A percentile compares a stretch with the other conserved stretches of the same genome.
Evolutionary conservation across 805 yeast genomes (phyloP).

Genomic region (Cyberlindnera mrakii): DNA sequence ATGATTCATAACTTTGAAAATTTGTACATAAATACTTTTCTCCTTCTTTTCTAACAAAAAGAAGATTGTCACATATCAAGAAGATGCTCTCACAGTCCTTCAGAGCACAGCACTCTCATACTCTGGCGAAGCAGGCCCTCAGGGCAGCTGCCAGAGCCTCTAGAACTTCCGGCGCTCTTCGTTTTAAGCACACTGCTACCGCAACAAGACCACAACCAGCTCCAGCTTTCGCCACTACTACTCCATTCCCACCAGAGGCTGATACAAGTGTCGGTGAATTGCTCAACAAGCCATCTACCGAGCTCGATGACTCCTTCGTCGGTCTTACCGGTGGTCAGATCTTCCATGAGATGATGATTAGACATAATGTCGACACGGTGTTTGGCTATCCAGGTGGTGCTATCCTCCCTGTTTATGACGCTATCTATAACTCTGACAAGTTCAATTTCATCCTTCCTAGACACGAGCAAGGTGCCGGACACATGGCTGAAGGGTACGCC

Average conservation of each 20-base stretch:
- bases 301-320: slow-evolving; percentile 80
- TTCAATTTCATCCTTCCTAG: slow-evolving; percentile 90
- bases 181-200: slow-evolving; percentile 10
- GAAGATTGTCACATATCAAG: background rate
- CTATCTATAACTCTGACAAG: slow-evolving; percentile 84
- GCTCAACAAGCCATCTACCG: slow-evolving; percentile 6
- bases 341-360: slow-evolving; percentile 97
- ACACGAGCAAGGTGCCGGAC: slow-evolving; percentile 99
- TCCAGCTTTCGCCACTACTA: slow-evolving; percentile 21
- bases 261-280: slow-evolving; percentile 1
- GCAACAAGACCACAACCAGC: slow-evolving; percentile 23
- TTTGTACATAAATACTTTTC: too few species aligned
- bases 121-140: slow-evolving; percentile 4
- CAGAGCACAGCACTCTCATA: slow-evolving; percentile 17
- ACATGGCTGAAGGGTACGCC: slow-evolving; percentile 99
- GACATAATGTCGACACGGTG: slow-evolving; percentile 92
- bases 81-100: slow-evolving; percentile 13
- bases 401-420: slow-evolving; percentile 94
- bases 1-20: background rate
- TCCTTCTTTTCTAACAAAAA: too few species aligned
- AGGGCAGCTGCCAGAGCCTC: slow-evolving; percentile 6
- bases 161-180: slow-evolving; percentile 3
- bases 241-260: slow-evolving; percentile 6
- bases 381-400: slow-evolving; percentile 99
- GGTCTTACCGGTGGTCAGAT: slow-evolving; percentile 98